These are phyloP conservation scores for Onygenales sp. DNA, from an alignment of 2,329 filamentous ascomycete species.

Conservation along the genomic window DNA sequence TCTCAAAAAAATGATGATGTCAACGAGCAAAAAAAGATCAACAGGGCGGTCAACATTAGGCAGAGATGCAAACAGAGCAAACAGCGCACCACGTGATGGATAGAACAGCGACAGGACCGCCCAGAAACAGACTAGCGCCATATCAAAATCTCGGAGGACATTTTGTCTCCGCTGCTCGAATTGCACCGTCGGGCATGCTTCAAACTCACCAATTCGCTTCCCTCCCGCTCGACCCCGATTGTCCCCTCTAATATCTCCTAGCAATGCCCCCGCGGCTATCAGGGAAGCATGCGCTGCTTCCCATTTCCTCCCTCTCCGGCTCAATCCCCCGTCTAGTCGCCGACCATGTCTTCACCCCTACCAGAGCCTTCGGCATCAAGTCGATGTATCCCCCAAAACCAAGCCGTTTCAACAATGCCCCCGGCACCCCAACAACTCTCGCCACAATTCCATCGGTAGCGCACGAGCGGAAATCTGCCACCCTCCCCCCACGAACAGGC, in stretches of 20 bases:
- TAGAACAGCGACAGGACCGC: not conserved
- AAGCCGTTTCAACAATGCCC: conserved; percentile 45
- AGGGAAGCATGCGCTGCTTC: conserved; percentile 23
- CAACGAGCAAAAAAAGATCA: no score
- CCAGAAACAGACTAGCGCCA: not conserved
- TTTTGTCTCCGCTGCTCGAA: not conserved
- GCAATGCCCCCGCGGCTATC: conserved; percentile 28
- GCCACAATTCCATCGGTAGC: conserved; percentile 50
- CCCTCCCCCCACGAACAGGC: conserved; percentile 62
- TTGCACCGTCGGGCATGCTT: not conserved
- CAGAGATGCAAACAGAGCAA: no score
- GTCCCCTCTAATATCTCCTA: conserved; percentile 5
- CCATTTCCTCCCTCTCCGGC: conserved; percentile 15
- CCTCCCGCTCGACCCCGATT: not conserved
- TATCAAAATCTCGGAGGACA: not conserved
- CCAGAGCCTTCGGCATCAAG: conserved; percentile 42
- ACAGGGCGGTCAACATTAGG: no score
- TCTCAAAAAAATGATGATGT: no score
- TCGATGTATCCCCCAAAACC: conserved; percentile 46
- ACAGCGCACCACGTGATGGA: not conserved
- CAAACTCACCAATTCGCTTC: not conserved
- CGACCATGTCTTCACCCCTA: conserved; percentile 13
- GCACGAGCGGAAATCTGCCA: conserved; percentile 47
- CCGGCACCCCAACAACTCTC: conserved; percentile 40
- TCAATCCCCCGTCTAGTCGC: not conserved